Evolutionary conservation across 208 protist genomes (phyloP).

Genomic region (Angomonas ambiguus): DNA sequence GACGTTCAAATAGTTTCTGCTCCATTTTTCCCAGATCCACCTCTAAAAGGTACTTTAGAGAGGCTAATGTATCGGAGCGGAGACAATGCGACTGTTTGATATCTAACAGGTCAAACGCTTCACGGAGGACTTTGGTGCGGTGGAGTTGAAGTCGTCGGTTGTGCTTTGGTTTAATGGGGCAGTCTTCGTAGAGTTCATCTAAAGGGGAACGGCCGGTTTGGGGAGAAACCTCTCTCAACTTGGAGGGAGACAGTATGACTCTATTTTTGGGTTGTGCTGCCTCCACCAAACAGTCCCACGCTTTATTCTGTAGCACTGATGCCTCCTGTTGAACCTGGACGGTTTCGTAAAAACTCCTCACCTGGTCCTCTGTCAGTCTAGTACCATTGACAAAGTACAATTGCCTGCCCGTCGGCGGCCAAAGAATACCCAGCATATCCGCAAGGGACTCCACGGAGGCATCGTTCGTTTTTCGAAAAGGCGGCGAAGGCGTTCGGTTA

Average conservation of each 20-base stretch:
- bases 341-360: constrained; percentile 43
- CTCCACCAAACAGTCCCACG: background rate
- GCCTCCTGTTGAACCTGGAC: constrained; percentile 28
- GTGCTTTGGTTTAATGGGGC: background rate
- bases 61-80: constrained; percentile 23
- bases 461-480: background rate
- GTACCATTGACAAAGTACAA: constrained; percentile 57
- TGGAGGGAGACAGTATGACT: constrained; percentile 4
- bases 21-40: constrained; percentile 33
- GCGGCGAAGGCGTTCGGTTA: background rate
- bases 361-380: constrained; percentile 45
- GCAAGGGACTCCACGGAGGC: constrained; percentile 32
- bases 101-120: constrained; percentile 62
- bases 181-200: background rate
- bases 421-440: constrained; percentile 44
- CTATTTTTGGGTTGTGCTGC: background rate
- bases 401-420: constrained; percentile 29
- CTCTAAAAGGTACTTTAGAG: constrained; percentile 43
- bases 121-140: constrained; percentile 42
- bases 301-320: background rate
- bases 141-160: background rate
- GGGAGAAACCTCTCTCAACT: background rate
- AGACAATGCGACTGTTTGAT: constrained; percentile 36
- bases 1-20: background rate
- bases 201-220: background rate